These are phyloP conservation scores for Bryoglossum gracile DNA, from an alignment of 495 filamentous ascomycete species.

Conservation along the genomic window DNA sequence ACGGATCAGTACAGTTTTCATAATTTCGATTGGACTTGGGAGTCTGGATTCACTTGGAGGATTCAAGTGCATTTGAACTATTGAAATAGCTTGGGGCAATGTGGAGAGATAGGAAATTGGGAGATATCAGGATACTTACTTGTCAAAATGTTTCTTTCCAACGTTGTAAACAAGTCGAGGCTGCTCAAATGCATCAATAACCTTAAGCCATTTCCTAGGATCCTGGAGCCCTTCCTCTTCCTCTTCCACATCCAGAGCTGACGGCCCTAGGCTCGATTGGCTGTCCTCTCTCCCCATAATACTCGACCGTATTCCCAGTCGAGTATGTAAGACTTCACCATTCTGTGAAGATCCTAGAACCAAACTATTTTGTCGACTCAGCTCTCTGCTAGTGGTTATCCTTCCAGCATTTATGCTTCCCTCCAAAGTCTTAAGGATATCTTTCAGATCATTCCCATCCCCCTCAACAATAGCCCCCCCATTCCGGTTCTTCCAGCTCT, in stretches of 20 bases:
- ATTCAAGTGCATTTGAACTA: too few species aligned
- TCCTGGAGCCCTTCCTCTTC: slow-evolving; percentile 54
- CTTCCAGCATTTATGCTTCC: slow-evolving; percentile 77
- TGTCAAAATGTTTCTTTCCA: slow-evolving; percentile 86
- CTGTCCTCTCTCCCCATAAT: slow-evolving; percentile 46
- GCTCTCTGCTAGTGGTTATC: slow-evolving; percentile 38
- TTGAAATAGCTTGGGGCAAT: too few species aligned
- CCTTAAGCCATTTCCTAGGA: slow-evolving; percentile 68
- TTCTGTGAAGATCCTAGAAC: slow-evolving; percentile 28
- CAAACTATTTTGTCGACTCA: slow-evolving; percentile 56
- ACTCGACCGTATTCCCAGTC: slow-evolving; percentile 36
- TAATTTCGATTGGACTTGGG: too few species aligned
- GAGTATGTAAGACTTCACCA: slow-evolving; percentile 16
- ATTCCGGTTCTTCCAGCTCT: slow-evolving; percentile 76
- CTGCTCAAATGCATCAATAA: slow-evolving; percentile 75
- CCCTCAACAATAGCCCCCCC: slow-evolving; percentile 87
- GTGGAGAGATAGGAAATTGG: slow-evolving; percentile 4
- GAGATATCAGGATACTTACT: slow-evolving; percentile 30
- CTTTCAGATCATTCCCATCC: slow-evolving; percentile 63
- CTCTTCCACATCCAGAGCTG: slow-evolving; percentile 51
- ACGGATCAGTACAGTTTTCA: slow-evolving; percentile 1
- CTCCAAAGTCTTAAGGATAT: slow-evolving; percentile 74
- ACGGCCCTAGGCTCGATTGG: slow-evolving; percentile 57
- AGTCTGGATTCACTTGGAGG: too few species aligned
- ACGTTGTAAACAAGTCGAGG: slow-evolving; percentile 80